These are phyloP conservation scores for Silene vulgaris DNA, from an alignment of 179 eudicot genomes.

Conservation along the genomic window DNA sequence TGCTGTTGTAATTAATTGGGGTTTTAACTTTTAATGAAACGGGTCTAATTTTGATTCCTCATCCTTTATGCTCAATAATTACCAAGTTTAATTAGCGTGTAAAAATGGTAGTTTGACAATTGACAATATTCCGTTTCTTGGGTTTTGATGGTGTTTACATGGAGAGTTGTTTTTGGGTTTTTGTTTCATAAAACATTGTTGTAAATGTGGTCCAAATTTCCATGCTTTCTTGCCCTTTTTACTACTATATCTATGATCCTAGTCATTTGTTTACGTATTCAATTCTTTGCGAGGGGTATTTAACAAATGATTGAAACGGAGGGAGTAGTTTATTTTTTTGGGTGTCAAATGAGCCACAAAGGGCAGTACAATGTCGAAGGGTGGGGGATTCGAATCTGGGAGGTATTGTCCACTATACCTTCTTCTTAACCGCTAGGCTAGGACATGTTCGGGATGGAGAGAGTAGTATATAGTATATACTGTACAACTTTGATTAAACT, in stretches of 20 bases:
- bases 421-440: no score
- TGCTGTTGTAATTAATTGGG: neutral
- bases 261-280: no score
- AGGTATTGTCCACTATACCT: no score
- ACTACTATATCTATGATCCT: neutral
- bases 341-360: no score
- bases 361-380: no score
- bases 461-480: neutral
- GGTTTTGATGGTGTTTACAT: conserved; percentile 38
- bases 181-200: conserved; percentile 28
- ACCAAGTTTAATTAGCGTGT: neutral
- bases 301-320: no score
- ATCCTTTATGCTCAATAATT: neutral
- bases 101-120: conserved; percentile 14
- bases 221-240: neutral
- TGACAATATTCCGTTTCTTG: conserved; percentile 23
- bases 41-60: neutral
- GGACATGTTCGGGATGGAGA: no score
- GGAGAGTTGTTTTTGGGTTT: conserved; percentile 65
- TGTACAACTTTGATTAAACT: neutral
- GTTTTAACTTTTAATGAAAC: neutral
- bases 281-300: no score
- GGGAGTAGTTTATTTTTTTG: neutral
- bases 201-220: conserved; percentile 4
- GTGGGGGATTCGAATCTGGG: no score